Evolutionary conservation across 1,284 basidiomycete species (phyloP).

Genomic region (Apiotrichum akiyoshidainum): DNA sequence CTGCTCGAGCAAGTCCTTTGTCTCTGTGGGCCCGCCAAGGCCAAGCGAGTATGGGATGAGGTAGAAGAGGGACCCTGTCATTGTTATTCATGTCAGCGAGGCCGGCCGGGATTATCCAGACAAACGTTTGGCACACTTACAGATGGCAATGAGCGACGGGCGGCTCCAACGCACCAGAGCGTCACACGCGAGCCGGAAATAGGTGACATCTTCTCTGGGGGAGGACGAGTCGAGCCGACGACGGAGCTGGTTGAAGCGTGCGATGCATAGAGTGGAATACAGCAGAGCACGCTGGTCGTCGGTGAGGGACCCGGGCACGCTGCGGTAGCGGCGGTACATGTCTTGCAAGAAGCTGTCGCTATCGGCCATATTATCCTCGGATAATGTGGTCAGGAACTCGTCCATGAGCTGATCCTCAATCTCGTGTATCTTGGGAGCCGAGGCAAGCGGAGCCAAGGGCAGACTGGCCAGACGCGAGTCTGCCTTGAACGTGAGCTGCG

Average conservation of each 20-base stretch:
- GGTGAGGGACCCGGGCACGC: constrained; percentile 21
- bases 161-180: constrained; percentile 22
- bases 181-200: constrained; percentile 27
- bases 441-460: constrained; percentile 14
- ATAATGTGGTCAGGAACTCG: constrained; percentile 9
- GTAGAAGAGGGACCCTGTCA: constrained; percentile 26
- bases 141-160: constrained; percentile 25
- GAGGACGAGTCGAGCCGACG: not conserved
- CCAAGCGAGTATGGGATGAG: constrained; percentile 23
- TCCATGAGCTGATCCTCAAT: constrained; percentile 26
- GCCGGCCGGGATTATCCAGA: no score
- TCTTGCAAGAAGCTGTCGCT: constrained; percentile 8
- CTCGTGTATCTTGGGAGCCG: constrained; percentile 3
- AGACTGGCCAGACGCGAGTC: constrained; percentile 15
- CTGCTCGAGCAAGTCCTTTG: constrained; percentile 21
- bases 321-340: constrained; percentile 25
- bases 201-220: constrained; percentile 29
- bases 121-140: constrained; percentile 5
- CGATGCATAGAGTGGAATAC: constrained; percentile 24
- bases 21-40: constrained; percentile 25
- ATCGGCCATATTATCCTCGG: constrained; percentile 1
- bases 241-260: constrained; percentile 19
- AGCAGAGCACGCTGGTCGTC: constrained; percentile 25
- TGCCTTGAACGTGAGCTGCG: constrained; percentile 16
- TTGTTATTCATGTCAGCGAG: not conserved